Base-by-base conservation (phyloP, 371 early-diverging fungal species). In the Mucor lusitanicus region DNA sequence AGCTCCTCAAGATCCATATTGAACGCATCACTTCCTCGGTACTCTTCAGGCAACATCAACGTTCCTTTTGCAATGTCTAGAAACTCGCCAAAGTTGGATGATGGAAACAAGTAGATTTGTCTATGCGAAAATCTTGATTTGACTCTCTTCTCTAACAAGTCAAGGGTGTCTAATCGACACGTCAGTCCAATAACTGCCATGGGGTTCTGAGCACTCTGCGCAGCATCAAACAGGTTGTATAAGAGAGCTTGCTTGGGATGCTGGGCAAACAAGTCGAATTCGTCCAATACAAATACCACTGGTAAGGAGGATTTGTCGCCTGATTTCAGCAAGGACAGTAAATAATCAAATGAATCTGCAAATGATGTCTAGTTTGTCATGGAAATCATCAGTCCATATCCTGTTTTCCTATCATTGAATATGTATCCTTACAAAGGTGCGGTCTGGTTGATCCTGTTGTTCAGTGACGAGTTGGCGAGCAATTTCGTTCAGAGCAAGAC, bases 111-210 rank as follows among this genome's bases (percentile, higher is more conserved):
- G 61, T 88, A 86, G 21, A 96, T 88, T 44, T 90, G 89, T 17
- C 96, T 84, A 73, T 95, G 95, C 9, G 96, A 96, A 77, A 96
- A 97, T 33, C 98, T 85, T 19, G 96, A 96, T 65, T 95, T 95
- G 61, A 97, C 97, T 9, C 98, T 90, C 70, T 97, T 97, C 75
- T 97, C 98, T 23, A 97, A 66, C 37, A 93, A 70, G 46, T 92
- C 91, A 17, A 95, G 72, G 6, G 91, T 88, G 73, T 97, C 93
- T 73, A 95, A 72, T 2, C 95, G 87, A 58, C 90, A 86, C 0
- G 96, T 93, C 6, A 95, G 40, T 0, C 97, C 98, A 50, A 98
- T 77, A 3, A 97, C 95, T 6, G 91, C 89, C 67, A 98, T 82
- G 0, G 97, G 95, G 57, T 85, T 91, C 61, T 90, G 91, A 57